phyloP scores from a whole-genome alignment of 1,139 yeast genomes.

The Saccharomyces uvarum region DNA sequence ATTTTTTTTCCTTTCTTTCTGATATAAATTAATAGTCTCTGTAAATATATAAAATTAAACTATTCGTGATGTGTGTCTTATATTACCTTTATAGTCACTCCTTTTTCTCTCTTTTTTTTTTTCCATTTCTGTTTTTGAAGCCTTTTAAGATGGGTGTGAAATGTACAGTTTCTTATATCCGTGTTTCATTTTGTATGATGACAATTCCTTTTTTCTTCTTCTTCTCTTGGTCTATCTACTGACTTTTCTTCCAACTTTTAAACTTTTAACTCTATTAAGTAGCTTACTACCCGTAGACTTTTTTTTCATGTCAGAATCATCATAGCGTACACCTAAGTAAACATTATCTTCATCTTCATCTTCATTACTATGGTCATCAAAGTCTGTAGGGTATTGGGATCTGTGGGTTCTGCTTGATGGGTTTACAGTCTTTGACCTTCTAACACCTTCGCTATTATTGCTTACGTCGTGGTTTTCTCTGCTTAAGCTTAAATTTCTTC shows the following conservation, averaged over 20 bases:
- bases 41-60: not conserved
- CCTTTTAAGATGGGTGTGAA: not conserved
- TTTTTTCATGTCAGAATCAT: slow-evolving; percentile 24
- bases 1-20: not conserved
- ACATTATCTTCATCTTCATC: slow-evolving; percentile 35
- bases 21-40: not conserved
- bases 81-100: not conserved
- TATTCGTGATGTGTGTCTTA: not conserved
- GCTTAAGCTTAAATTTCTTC: slow-evolving; percentile 2
- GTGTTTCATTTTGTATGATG: not conserved
- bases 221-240: not conserved
- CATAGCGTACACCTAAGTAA: slow-evolving; percentile 25
- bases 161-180: not conserved
- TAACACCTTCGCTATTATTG: not conserved
- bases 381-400: slow-evolving; percentile 5
- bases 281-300: slow-evolving; percentile 42
- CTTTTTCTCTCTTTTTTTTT: not conserved
- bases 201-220: not conserved
- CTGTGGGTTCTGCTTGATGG: not conserved
- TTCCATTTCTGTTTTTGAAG: not conserved
- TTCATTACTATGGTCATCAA: slow-evolving; percentile 16
- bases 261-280: slow-evolving; percentile 78
- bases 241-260: slow-evolving; percentile 53
- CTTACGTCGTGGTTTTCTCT: slow-evolving; percentile 3
- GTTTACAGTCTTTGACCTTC: slow-evolving; percentile 1